These are phyloP conservation scores for Adansonia digitata DNA, from an alignment of 345 rosid species.

Conservation along the genomic window DNA sequence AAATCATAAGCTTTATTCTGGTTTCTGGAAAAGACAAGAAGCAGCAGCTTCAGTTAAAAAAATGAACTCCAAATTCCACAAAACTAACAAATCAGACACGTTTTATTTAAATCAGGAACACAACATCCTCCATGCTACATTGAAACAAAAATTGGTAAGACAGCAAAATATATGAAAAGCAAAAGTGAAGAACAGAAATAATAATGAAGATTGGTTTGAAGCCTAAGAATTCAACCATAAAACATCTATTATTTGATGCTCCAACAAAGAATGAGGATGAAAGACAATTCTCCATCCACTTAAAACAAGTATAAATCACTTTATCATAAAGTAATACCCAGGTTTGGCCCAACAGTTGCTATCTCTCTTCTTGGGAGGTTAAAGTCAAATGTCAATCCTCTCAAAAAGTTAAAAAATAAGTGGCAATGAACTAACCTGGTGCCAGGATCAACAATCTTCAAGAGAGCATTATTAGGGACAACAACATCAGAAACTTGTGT, in stretches of 20 bases:
- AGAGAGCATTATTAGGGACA: slow-evolving; percentile 46
- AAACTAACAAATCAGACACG: not conserved
- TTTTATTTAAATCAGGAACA: not conserved
- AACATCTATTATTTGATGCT: not conserved
- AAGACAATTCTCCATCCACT: not conserved
- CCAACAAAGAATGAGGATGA: not conserved
- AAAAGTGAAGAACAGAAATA: not conserved
- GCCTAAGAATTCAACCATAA: not conserved
- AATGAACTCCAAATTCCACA: not conserved
- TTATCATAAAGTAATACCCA: not conserved
- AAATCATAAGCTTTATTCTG: not conserved
- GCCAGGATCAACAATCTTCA: slow-evolving; percentile 89
- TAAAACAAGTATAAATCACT: not conserved
- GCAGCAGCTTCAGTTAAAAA: not conserved
- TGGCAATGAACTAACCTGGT: slow-evolving; percentile 48
- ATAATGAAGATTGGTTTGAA: not conserved
- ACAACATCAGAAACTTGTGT: slow-evolving; percentile 78
- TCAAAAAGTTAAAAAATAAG: not conserved
- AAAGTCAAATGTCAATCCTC: not conserved
- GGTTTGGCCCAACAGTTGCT: not conserved
- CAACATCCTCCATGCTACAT: not conserved
- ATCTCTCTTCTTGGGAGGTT: not conserved
- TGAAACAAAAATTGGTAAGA: not conserved
- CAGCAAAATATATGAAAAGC: not conserved
- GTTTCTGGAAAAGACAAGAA: not conserved